Percentiles rank a stretch among this genome's conserved stretches.
These are phyloP conservation scores for Tetrahymena elliotti DNA, from an alignment of 73 alveolate genomes.

Conservation along the genomic window DNA sequence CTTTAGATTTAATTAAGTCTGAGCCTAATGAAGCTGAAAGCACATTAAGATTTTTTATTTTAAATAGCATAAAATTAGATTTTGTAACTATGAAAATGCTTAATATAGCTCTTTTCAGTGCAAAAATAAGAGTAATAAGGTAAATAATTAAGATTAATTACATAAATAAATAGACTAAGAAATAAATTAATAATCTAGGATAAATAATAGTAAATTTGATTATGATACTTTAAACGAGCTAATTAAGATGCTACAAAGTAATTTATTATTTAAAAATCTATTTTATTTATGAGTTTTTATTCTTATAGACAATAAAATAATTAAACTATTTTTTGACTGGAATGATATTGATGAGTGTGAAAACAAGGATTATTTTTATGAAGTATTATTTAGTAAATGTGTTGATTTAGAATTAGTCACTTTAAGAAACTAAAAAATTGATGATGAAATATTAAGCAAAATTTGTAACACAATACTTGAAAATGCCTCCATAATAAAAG, in stretches of 20 bases:
- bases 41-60: background rate
- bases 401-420: background rate
- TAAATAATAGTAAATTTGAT: background rate
- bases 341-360: background rate
- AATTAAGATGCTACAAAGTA: background rate
- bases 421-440: background rate
- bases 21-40: background rate
- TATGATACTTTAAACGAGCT: background rate
- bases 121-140: background rate
- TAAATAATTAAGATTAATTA: background rate
- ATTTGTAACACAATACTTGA: background rate
- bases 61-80: background rate
- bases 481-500: background rate
- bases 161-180: background rate
- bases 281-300: background rate
- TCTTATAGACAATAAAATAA: background rate
- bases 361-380: background rate
- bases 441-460: background rate
- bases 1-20: background rate
- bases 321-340: background rate
- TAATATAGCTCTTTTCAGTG: background rate
- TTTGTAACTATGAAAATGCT: background rate
- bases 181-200: background rate
- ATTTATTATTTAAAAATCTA: background rate
- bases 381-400: background rate